These are phyloP conservation scores for Polymyxa betae DNA, from an alignment of 208 protist genomes.

Conservation along the genomic window DNA sequence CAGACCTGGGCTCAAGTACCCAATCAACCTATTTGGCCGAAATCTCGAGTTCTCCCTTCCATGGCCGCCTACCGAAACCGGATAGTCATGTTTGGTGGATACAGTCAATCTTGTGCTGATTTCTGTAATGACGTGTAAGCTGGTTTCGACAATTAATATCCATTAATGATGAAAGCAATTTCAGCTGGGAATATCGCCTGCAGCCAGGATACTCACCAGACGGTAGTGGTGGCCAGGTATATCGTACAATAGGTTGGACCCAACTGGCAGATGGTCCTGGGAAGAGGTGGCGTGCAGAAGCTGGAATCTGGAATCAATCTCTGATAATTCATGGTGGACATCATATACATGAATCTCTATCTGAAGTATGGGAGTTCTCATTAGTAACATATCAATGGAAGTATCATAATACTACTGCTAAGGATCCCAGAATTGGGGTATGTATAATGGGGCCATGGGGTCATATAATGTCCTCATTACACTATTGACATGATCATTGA, in stretches of 20 bases:
- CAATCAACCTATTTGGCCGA: neutral
- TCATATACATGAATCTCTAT: neutral
- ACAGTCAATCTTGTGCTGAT: conserved; percentile 43
- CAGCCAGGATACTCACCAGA: neutral
- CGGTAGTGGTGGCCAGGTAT: neutral
- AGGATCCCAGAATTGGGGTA: neutral
- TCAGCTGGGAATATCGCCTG: neutral
- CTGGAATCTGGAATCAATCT: neutral
- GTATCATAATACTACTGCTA: neutral
- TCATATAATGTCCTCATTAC: neutral
- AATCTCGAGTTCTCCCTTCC: neutral
- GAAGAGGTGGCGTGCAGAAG: neutral
- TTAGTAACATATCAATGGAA: neutral
- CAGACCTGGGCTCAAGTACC: neutral
- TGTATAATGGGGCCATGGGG: neutral
- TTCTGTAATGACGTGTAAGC: conserved; percentile 48
- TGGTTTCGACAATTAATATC: neutral
- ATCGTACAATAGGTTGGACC: neutral
- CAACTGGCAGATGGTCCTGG: neutral
- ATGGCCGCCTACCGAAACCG: neutral
- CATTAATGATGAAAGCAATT: neutral
- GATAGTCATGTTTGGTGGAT: conserved; percentile 14
- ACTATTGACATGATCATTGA: neutral
- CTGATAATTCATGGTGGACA: conserved; percentile 41
- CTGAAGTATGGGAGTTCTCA: conserved; percentile 28